Conservation (phyloP, 2,329 filamentous ascomycete species). For the Sporothrix globosa region DNA sequence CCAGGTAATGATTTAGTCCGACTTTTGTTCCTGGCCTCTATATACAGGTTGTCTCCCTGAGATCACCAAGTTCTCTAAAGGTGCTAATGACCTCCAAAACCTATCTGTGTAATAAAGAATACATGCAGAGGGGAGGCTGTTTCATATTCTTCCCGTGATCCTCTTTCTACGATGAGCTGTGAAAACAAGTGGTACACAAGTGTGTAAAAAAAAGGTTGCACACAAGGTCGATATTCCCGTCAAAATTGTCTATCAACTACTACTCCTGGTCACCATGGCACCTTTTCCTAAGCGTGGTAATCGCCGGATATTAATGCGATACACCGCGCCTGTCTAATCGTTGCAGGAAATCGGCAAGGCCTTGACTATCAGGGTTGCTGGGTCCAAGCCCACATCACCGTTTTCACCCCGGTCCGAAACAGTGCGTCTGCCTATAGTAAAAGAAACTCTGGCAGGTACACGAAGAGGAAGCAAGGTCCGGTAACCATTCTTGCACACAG, state of each 20-base stretch:
- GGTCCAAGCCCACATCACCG: background rate
- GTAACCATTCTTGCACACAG: background rate
- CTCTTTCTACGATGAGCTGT: too few species aligned
- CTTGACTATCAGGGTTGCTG: background rate
- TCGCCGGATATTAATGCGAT: slow-evolving; percentile 30
- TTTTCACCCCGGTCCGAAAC: slow-evolving; percentile 20
- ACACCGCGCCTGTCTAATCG: slow-evolving; percentile 30
- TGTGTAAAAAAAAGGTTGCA: background rate
- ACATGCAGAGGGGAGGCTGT: too few species aligned
- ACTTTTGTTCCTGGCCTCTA: background rate
- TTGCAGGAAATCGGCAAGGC: slow-evolving; percentile 28
- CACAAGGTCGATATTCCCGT: background rate
- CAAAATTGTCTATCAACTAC: background rate
- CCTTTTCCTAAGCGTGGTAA: background rate
- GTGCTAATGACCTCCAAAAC: too few species aligned
- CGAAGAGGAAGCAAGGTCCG: background rate
- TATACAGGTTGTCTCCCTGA: background rate
- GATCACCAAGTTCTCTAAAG: too few species aligned
- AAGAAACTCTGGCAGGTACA: background rate
- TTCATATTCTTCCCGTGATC: too few species aligned
- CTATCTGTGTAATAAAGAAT: too few species aligned
- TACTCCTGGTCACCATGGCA: background rate
- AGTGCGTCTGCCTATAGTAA: background rate
- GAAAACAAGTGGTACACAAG: background rate
- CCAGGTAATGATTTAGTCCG: background rate